phyloP scores from a whole-genome alignment of 495 filamentous ascomycete genomes.

The Tuber brumale region DNA sequence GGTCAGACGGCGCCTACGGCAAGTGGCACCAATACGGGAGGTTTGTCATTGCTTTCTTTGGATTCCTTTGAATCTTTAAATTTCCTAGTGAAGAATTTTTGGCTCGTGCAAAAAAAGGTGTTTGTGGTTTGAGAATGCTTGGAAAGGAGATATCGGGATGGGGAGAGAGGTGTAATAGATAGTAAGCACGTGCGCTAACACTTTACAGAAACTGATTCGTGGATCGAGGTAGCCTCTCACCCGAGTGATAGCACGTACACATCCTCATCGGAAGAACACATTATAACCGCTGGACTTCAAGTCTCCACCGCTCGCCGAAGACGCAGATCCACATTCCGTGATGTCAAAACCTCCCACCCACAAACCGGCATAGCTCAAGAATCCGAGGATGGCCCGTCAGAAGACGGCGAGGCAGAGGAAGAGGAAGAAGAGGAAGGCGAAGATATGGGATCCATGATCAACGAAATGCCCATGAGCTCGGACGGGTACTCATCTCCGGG shows the following conservation, averaged over 20 bases:
- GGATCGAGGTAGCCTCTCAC: constrained; percentile 91
- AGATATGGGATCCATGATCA: constrained; percentile 33
- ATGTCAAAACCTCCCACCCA: constrained; percentile 12
- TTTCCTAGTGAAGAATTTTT: not conserved
- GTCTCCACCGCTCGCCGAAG: constrained; percentile 48
- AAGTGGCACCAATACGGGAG: constrained; percentile 20
- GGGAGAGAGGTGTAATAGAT: not conserved
- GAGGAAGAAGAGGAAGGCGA: constrained; percentile 33
- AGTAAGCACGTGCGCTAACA: constrained; percentile 11
- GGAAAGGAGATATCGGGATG: not conserved
- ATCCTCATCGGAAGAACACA: constrained; percentile 82
- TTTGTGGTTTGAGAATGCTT: not conserved
- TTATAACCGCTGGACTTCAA: constrained; percentile 75
- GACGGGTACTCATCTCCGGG: constrained; percentile 29
- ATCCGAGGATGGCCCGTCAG: constrained; percentile 29
- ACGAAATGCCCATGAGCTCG: constrained; percentile 31
- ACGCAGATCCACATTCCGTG: constrained; percentile 20
- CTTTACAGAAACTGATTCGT: constrained; percentile 63
- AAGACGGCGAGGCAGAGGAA: constrained; percentile 14
- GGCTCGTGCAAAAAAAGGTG: not conserved
- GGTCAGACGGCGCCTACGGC: constrained; percentile 14
- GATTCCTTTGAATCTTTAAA: not conserved
- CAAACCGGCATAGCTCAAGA: constrained; percentile 14
- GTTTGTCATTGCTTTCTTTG: constrained; percentile 20
- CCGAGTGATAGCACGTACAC: constrained; percentile 80